These are phyloP conservation scores for Asterophora lycoperdoides DNA, from an alignment of 768 basidiomycete genomes.

Conservation along the genomic window DNA sequence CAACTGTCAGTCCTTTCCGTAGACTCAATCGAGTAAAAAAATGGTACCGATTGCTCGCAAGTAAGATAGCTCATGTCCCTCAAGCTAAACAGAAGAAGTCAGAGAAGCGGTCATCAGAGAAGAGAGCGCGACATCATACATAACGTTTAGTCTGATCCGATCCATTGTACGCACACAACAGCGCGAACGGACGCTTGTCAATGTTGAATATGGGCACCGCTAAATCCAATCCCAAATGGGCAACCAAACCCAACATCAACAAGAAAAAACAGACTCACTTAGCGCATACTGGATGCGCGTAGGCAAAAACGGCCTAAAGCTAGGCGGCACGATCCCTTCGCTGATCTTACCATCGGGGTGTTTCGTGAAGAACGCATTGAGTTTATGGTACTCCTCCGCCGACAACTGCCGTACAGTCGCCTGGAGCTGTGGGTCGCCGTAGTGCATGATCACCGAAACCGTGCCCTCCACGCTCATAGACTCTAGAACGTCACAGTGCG, in stretches of 20 bases:
- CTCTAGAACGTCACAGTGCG: slow-evolving; percentile 85
- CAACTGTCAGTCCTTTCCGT: slow-evolving; percentile 1
- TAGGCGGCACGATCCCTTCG: slow-evolving; percentile 81
- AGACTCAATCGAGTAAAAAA: neutral
- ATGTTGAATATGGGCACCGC: slow-evolving; percentile 92
- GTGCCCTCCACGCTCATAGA: slow-evolving; percentile 56
- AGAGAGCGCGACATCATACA: slow-evolving; percentile 32
- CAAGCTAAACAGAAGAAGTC: slow-evolving; percentile 46
- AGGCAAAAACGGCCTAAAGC: slow-evolving; percentile 80
- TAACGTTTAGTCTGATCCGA: slow-evolving; percentile 77
- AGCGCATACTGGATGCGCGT: slow-evolving; percentile 82
- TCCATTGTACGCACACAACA: slow-evolving; percentile 89
- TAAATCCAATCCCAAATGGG: slow-evolving; percentile 24
- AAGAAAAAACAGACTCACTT: slow-evolving; percentile 44
- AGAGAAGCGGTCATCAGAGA: slow-evolving; percentile 1
- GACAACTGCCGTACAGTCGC: slow-evolving; percentile 54
- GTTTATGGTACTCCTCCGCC: slow-evolving; percentile 66
- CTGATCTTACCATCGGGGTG: slow-evolving; percentile 84
- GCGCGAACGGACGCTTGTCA: slow-evolving; percentile 86
- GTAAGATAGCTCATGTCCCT: slow-evolving; percentile 89
- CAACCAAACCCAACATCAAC: neutral
- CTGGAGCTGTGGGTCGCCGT: slow-evolving; percentile 53
- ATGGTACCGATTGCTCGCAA: slow-evolving; percentile 76
- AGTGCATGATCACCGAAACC: slow-evolving; percentile 67
- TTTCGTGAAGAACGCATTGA: slow-evolving; percentile 74